Conservation (phyloP, 768 basidiomycete genomes). For the Hydnomerulius pinastri region DNA sequence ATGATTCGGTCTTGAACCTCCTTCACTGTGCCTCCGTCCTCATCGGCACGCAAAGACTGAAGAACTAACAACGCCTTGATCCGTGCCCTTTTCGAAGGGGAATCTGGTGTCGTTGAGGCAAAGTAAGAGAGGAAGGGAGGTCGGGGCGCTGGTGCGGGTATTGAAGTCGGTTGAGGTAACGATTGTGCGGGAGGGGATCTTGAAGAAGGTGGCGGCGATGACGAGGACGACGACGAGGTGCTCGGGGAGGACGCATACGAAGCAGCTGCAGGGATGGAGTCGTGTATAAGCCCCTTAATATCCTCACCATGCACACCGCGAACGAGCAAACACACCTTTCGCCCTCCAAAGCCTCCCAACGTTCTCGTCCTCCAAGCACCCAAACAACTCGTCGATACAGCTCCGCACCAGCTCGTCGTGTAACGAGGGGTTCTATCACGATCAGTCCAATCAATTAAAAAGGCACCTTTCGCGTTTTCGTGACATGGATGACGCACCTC, state of each 20-base stretch:
- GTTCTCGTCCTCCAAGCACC: conserved; percentile 48
- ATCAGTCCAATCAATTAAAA: no score
- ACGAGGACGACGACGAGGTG: background rate
- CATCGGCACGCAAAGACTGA: conserved; percentile 44
- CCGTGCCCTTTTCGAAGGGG: conserved; percentile 68
- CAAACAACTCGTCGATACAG: conserved; percentile 55
- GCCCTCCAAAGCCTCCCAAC: conserved; percentile 69
- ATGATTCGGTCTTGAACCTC: conserved; percentile 23
- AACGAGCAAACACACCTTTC: conserved; percentile 47
- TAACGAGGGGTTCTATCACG: no score
- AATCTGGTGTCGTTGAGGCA: conserved; percentile 80
- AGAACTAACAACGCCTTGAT: conserved; percentile 80
- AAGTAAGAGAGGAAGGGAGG: conserved; percentile 62
- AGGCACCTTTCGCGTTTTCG: no score
- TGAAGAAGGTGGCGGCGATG: conserved; percentile 10
- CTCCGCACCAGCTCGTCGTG: conserved; percentile 65
- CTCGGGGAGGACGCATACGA: conserved; percentile 49
- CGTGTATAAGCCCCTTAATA: background rate
- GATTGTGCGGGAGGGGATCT: conserved; percentile 12
- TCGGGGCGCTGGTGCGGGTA: conserved; percentile 6
- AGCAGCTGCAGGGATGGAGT: conserved; percentile 37
- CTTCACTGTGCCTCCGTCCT: conserved; percentile 15
- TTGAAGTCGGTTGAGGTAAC: background rate
- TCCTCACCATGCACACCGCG: background rate
- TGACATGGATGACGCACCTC: conserved; percentile 54